Evolutionary conservation across 2,329 filamentous ascomycete genomes (phyloP).

Genomic region (Xylariaceae sp.): DNA sequence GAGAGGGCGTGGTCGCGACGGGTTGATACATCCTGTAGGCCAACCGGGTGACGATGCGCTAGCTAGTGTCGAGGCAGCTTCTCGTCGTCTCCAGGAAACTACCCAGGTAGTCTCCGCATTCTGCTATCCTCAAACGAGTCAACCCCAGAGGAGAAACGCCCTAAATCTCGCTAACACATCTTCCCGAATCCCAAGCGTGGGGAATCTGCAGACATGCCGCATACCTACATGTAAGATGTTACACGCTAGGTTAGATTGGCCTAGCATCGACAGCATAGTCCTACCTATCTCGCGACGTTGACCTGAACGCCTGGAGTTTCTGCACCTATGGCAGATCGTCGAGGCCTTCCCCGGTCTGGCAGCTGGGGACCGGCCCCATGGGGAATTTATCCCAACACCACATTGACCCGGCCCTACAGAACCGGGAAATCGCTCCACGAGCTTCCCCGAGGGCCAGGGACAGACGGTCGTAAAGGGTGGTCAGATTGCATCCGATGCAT

Average conservation of each 20-base stretch:
- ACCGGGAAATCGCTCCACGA: not conserved
- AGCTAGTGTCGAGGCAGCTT: not conserved
- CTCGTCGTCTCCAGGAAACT: not conserved
- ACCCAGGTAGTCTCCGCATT: slow-evolving; percentile 3
- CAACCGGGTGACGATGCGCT: not conserved
- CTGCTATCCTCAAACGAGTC: not conserved
- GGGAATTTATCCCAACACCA: not conserved
- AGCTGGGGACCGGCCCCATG: slow-evolving; percentile 4
- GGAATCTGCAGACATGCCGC: not conserved
- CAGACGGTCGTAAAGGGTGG: not conserved
- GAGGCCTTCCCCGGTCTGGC: not conserved
- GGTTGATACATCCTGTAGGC: not conserved
- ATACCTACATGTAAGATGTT: not conserved
- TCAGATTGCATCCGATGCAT: slow-evolving; percentile 22
- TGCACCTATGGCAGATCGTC: slow-evolving; percentile 17
- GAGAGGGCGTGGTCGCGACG: not conserved
- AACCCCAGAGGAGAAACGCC: slow-evolving; percentile 1
- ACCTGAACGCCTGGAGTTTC: slow-evolving; percentile 7
- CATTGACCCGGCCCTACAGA: slow-evolving; percentile 3
- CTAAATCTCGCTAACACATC: not conserved
- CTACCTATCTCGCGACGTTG: too few relatives aligned
- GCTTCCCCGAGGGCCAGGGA: not conserved
- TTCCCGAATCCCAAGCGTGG: not conserved
- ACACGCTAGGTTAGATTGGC: not conserved
- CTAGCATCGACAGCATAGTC: not conserved